phyloP scores from a whole-genome alignment of 176 grass and related monocot species.

The Aegilops tauschii region DNA sequence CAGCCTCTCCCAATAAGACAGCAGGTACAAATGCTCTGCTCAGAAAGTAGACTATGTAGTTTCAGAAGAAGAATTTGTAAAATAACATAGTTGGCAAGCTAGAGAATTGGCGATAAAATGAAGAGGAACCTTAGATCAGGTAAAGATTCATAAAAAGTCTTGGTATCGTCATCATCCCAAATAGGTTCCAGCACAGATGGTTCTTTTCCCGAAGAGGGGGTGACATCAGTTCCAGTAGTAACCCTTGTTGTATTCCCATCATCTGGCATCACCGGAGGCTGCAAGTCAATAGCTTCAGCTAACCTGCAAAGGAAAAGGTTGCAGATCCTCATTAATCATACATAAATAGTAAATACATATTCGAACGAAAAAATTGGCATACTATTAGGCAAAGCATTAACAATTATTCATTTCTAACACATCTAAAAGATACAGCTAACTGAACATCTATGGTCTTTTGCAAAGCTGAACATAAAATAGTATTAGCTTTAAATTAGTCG shows the following conservation, averaged over 20 bases:
- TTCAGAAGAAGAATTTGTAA: constrained; percentile 24
- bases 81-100: constrained; percentile 20
- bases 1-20: constrained; percentile 90
- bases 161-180: constrained; percentile 99
- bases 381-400: neutral
- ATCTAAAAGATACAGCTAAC: neutral
- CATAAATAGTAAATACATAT: neutral
- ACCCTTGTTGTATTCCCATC: constrained; percentile 91
- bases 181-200: constrained; percentile 76
- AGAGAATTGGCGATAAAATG: neutral
- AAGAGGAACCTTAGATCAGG: constrained; percentile 89
- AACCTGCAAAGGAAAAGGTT: constrained; percentile 48
- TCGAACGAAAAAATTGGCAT: neutral
- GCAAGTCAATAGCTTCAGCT: constrained; percentile 95
- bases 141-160: constrained; percentile 93
- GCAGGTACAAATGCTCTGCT: constrained; percentile 97
- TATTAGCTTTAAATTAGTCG: neutral
- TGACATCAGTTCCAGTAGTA: constrained; percentile 67
- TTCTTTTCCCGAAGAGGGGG: constrained; percentile 69
- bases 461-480: neutral
- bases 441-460: neutral
- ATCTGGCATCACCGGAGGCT: constrained; percentile 96
- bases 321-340: constrained; percentile 22
- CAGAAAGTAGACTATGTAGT: constrained; percentile 19
- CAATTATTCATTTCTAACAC: constrained; percentile 1